Base-by-base conservation (phyloP, 176 grass and related monocot species). In the Eleusine coracana region DNA sequence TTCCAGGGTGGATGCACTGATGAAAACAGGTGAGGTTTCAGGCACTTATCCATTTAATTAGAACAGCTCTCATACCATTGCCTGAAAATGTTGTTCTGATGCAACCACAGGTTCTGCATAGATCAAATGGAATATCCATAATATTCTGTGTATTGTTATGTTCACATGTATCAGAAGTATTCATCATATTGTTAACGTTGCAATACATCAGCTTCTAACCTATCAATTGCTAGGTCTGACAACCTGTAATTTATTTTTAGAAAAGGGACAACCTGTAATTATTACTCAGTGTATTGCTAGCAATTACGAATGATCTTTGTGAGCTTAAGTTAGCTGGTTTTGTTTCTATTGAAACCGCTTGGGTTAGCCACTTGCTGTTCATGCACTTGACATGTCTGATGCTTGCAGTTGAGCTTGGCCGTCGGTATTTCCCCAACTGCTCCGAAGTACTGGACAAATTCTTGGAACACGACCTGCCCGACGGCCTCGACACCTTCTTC, bases 361-460 rank as follows among this genome's bases (percentile, higher is more conserved):
- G 31, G 11, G 41, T 46, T 70, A 18, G 50, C 5, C 21, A 27
- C 12, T 31, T 10, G 20, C 34, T 80, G 28, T 28, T 74, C 15
- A 42, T 39, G 73, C 70, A 59, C 80, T 49, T 23, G 25, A 38
- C 12, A 82, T 62, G 38, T 67, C 25, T 55, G 55, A 80, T 78
- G 40, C 9, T 81, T 76, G 78, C 91, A 99, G 97, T 99, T 81
- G 91, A 96, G 38, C 34, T 96, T 74, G 97, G 93, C 34, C 86
- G 93, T 37, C 87, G 86, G 13, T 99, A 90, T 75, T 99, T 99
- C 40, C 85, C 93, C 11, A 90, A 96, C 70, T 99, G 97, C 80
- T 99, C 97, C 0, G 87, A 92, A 61, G 89, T 99, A 50, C 76
- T 99, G 7, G 93, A 99, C 81, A 96, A 92, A 71, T 86, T 94